These are phyloP conservation scores for Chloroidium sp. DNA, from an alignment of 163 green algal species.

Conservation along the genomic window DNA sequence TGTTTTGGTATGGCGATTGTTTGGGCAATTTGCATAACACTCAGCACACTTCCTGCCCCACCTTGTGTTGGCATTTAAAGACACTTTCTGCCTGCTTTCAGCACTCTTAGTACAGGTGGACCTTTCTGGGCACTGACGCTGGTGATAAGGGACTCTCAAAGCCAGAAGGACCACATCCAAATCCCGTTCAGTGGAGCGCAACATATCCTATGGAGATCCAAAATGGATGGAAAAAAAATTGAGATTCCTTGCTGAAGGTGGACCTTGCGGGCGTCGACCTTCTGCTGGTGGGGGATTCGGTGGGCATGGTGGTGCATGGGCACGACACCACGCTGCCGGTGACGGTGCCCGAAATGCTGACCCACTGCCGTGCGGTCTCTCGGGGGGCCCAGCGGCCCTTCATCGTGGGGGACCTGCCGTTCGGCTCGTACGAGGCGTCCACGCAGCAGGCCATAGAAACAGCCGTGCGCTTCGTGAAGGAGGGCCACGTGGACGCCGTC, in stretches of 20 bases:
- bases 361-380: slow-evolving; percentile 73
- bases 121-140: too few species aligned
- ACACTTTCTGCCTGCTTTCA: too few species aligned
- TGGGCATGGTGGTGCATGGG: slow-evolving; percentile 96
- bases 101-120: too few species aligned
- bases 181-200: too few species aligned
- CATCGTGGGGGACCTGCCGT: slow-evolving; percentile 88
- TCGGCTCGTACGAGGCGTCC: slow-evolving; percentile 82
- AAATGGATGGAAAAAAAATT: neutral
- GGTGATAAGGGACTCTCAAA: too few species aligned
- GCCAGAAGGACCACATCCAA: too few species aligned
- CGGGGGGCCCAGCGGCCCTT: slow-evolving; percentile 59
- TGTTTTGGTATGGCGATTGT: too few species aligned
- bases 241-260: slow-evolving; percentile 43
- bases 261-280: slow-evolving; percentile 87
- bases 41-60: too few species aligned
- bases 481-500: slow-evolving; percentile 92
- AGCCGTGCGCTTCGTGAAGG: slow-evolving; percentile 89
- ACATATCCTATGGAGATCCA: neutral
- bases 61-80: too few species aligned
- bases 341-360: slow-evolving; percentile 95
- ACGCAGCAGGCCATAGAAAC: slow-evolving; percentile 62
- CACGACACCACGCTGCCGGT: slow-evolving; percentile 98
- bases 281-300: slow-evolving; percentile 87
- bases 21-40: too few species aligned